A percentile compares a stretch with the other conserved stretches of the same genome.
phyloP scores from a whole-genome alignment of 306 rosid species.

The Crotalaria pallida region DNA sequence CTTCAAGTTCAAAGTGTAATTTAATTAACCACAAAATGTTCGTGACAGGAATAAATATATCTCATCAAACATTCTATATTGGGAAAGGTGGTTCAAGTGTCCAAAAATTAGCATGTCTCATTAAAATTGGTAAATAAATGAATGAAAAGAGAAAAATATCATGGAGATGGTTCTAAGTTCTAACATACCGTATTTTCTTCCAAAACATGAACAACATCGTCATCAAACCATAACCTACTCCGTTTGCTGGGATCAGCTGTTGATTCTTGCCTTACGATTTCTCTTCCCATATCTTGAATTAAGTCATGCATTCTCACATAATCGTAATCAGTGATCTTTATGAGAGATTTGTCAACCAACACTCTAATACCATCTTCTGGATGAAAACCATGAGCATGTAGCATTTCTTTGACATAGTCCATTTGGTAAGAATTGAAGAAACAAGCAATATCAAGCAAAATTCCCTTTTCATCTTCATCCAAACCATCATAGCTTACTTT shows the following conservation, averaged over 20 bases:
- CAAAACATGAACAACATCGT: conserved; percentile 13
- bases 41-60: background rate
- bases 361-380: background rate
- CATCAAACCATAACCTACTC: conserved; percentile 15
- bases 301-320: background rate
- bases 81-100: background rate
- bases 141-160: background rate
- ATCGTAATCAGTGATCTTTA: background rate
- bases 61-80: background rate
- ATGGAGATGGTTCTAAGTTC: background rate
- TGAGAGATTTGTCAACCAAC: conserved; percentile 18
- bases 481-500: conserved; percentile 8
- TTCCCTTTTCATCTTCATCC: background rate
- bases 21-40: background rate
- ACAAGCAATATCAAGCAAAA: conserved; percentile 19
- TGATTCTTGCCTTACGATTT: conserved; percentile 4
- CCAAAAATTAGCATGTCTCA: background rate
- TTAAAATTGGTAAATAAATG: background rate
- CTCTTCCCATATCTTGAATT: conserved; percentile 9
- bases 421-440: background rate
- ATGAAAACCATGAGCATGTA: background rate
- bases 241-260: background rate
- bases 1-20: background rate
- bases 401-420: background rate
- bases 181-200: background rate